A percentile compares a stretch with the other conserved stretches of the same genome.
phyloP scores from a whole-genome alignment of 2,329 filamentous ascomycete genomes.

The Cordyceps fumosorosea region DNA sequence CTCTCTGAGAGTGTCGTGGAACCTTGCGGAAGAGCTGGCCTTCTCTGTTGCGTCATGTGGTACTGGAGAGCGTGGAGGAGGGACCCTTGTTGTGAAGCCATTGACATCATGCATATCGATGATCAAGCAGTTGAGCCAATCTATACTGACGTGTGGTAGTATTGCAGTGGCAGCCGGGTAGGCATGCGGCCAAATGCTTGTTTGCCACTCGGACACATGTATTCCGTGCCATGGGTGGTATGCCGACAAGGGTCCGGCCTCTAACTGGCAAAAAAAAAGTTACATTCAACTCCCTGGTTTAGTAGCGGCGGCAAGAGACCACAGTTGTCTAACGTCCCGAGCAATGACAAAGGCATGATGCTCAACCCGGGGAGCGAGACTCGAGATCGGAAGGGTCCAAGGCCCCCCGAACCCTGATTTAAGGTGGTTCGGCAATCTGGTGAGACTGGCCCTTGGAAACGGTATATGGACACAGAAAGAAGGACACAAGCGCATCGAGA shows the following conservation, averaged over 20 bases:
- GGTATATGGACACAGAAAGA: not conserved
- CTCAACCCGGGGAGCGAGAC: not conserved
- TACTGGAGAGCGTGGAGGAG: not conserved
- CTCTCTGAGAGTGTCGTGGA: not conserved
- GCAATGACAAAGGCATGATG: not conserved
- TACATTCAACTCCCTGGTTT: not conserved
- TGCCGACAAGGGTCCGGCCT: not conserved
- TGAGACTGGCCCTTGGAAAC: not conserved
- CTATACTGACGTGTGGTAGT: not conserved
- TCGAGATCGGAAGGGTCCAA: not conserved
- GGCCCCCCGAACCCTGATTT: not conserved
- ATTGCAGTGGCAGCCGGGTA: not conserved
- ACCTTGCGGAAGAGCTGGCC: not conserved
- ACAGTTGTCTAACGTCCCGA: not conserved
- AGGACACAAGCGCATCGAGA: conserved; percentile 1
- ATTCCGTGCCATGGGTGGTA: not conserved
- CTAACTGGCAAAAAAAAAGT: not conserved
- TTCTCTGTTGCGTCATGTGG: not conserved
- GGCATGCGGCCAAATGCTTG: not conserved
- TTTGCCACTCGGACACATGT: not conserved
- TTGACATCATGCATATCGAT: conserved; percentile 9
- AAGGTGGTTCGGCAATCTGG: conserved; percentile 5
- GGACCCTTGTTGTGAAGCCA: not conserved
- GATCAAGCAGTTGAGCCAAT: not conserved
- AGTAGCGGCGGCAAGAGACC: not conserved